Conservation (phyloP, 2,329 filamentous ascomycete species). For the Neonectria punicea region DNA sequence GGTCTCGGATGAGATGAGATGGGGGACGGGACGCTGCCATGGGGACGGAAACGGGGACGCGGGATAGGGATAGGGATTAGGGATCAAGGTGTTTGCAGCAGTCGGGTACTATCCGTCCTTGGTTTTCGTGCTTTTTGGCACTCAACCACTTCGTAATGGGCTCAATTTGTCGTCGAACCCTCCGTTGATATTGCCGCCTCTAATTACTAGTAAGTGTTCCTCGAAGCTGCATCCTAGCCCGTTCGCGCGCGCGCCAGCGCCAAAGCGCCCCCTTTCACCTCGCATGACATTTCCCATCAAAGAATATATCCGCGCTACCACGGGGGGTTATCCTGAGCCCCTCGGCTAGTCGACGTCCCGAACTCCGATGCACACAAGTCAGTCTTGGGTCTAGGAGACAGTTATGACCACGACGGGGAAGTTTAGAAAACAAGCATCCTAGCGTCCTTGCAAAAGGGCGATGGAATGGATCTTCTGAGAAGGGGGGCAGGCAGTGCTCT, state of each 20-base stretch:
- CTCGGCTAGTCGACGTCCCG: slow-evolving; percentile 7
- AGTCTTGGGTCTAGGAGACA: background rate
- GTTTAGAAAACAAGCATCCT: background rate
- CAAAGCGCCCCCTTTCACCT: background rate
- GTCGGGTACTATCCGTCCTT: background rate
- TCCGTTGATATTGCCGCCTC: background rate
- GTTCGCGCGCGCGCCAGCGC: background rate
- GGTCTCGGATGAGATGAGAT: slow-evolving; percentile 23
- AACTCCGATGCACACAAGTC: background rate
- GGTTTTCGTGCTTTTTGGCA: background rate
- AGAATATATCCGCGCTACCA: slow-evolving; percentile 12
- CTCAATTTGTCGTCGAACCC: background rate
- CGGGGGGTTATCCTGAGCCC: slow-evolving; percentile 3
- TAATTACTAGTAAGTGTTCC: background rate
- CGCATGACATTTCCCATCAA: slow-evolving; percentile 12
- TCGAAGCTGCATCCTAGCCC: background rate
- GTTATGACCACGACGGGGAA: background rate
- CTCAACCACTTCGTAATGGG: background rate
- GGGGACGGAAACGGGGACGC: background rate
- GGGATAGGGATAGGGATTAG: background rate
- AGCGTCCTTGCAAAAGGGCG: slow-evolving; percentile 1
- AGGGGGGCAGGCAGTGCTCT: slow-evolving; percentile 1
- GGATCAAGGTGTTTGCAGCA: background rate
- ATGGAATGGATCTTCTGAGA: background rate
- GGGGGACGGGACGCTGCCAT: slow-evolving; percentile 7